phyloP scores from a whole-genome alignment of 306 rosid genomes.

The Lathyrus tuberosus region DNA sequence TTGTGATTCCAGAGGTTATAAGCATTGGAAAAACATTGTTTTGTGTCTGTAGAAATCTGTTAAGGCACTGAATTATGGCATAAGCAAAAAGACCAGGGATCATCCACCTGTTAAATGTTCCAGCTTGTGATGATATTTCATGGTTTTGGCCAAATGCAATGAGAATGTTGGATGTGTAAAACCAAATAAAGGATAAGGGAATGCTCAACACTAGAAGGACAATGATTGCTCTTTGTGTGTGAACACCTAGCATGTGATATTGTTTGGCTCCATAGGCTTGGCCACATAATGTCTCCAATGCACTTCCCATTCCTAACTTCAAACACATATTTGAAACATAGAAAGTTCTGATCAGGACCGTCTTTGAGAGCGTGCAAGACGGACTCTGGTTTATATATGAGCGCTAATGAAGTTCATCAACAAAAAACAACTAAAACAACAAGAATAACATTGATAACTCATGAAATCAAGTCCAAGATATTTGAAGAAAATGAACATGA shows the following conservation, averaged over 20 bases:
- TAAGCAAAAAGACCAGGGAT: slow-evolving; percentile 56
- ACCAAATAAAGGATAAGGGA: slow-evolving; percentile 53
- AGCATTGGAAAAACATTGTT: slow-evolving; percentile 64
- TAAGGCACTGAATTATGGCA: slow-evolving; percentile 56
- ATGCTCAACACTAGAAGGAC: slow-evolving; percentile 45
- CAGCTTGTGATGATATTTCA: slow-evolving; percentile 53
- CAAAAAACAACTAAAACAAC: background rate
- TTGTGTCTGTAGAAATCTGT: slow-evolving; percentile 62
- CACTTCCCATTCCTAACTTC: slow-evolving; percentile 67
- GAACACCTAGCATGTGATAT: slow-evolving; percentile 59
- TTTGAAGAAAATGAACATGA: slow-evolving; percentile 3
- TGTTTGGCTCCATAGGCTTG: slow-evolving; percentile 65
- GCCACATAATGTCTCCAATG: slow-evolving; percentile 63
- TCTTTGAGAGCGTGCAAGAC: too few species aligned
- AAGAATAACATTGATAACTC: background rate
- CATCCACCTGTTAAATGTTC: slow-evolving; percentile 51
- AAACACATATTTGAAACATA: slow-evolving; percentile 12
- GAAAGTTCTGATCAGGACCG: background rate
- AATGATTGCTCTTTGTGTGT: slow-evolving; percentile 60
- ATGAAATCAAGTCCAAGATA: background rate
- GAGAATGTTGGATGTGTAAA: slow-evolving; percentile 50
- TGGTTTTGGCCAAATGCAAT: slow-evolving; percentile 48
- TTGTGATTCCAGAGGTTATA: slow-evolving; percentile 53
- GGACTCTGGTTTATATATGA: background rate
- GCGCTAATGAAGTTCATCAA: background rate